phyloP scores from a whole-genome alignment of 441 rosid genomes.

The Adansonia gregorii region DNA sequence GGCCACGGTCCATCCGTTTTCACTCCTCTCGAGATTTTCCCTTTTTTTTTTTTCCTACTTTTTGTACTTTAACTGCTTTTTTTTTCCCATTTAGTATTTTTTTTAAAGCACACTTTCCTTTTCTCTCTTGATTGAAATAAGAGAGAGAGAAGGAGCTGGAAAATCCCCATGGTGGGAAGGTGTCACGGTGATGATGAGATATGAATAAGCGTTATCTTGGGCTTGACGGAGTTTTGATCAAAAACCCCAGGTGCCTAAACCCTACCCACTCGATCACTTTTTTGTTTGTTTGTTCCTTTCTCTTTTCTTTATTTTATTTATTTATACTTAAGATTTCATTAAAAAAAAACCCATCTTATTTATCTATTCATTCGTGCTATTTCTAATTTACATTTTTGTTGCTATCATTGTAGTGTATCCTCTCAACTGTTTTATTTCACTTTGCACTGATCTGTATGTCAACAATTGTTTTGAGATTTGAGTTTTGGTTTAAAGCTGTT shows the following conservation, averaged over 20 bases:
- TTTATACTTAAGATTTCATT: not conserved
- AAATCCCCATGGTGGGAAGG: conserved; percentile 23
- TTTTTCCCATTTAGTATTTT: not conserved
- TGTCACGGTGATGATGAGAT: conserved; percentile 20
- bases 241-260: conserved; percentile 35
- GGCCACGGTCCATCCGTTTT: conserved; percentile 35
- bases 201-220: conserved; percentile 18
- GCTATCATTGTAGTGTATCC: not conserved
- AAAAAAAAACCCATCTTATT: not conserved
- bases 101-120: not conserved
- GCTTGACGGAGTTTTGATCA: conserved; percentile 24
- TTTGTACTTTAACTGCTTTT: not conserved
- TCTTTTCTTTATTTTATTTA: not conserved
- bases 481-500: conserved; percentile 13
- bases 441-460: conserved; percentile 20
- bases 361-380: not conserved
- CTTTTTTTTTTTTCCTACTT: not conserved
- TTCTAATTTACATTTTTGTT: not conserved
- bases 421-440: conserved; percentile 11
- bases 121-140: not conserved
- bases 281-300: conserved; percentile 25
- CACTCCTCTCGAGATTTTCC: conserved; percentile 34
- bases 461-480: conserved; percentile 29
- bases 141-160: conserved; percentile 11
- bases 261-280: conserved; percentile 29